phyloP scores from a whole-genome alignment of 2,329 filamentous ascomycete species.

The Neofusicoccum sp. region DNA sequence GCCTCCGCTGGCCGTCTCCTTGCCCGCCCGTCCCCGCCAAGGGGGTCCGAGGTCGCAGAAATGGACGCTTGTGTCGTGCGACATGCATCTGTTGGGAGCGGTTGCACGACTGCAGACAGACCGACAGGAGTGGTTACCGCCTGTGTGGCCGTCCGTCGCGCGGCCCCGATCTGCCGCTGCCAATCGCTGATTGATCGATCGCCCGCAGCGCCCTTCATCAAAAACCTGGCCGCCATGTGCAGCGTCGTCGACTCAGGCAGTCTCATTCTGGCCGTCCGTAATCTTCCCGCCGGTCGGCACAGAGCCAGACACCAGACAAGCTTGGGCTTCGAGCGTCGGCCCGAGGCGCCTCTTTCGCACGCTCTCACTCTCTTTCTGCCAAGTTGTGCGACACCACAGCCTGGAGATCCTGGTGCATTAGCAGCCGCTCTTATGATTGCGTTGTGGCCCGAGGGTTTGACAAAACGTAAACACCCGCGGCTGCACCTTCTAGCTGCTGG shows the following conservation, averaged over 20 bases:
- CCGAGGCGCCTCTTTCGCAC: neutral
- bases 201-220: neutral
- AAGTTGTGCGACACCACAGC: neutral
- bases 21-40: neutral
- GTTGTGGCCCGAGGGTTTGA: neutral
- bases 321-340: neutral
- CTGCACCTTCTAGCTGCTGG: neutral
- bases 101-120: neutral
- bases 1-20: neutral
- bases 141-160: slow-evolving; percentile 2
- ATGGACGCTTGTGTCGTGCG: slow-evolving; percentile 10
- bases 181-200: neutral
- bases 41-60: neutral
- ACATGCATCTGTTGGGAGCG: neutral
- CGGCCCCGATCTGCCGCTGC: neutral
- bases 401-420: neutral
- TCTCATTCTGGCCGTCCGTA: neutral
- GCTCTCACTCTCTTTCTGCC: neutral
- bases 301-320: too few relatives aligned
- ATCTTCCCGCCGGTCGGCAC: neutral
- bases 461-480: neutral
- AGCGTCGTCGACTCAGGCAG: neutral
- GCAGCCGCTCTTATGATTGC: neutral
- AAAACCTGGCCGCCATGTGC: neutral
- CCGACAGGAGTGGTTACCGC: slow-evolving; percentile 13